Conservation (phyloP, 2,329 filamentous ascomycete genomes). For the Xylaria sp. region DNA sequence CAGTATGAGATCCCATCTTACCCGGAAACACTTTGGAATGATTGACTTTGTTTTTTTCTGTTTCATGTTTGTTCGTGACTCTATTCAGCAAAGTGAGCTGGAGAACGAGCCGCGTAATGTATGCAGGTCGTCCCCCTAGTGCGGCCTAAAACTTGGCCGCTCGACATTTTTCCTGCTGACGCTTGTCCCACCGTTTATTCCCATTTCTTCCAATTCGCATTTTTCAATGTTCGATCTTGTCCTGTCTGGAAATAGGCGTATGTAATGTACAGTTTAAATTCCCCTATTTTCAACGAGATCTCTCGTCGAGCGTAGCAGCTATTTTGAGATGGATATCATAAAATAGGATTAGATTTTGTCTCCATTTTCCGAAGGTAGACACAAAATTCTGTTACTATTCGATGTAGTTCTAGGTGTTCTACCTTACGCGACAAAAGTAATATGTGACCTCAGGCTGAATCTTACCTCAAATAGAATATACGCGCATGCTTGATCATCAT, state of each 20-base stretch:
- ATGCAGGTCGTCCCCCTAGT: too few relatives aligned
- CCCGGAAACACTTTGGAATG: too few relatives aligned
- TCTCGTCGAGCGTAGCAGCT: neutral
- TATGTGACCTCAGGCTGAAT: neutral
- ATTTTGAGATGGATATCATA: neutral
- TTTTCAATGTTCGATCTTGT: neutral
- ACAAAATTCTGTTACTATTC: neutral
- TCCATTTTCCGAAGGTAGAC: neutral
- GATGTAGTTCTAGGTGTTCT: neutral
- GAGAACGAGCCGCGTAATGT: neutral
- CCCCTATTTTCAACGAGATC: neutral
- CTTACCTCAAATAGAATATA: neutral
- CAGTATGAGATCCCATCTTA: slow-evolving; percentile 1
- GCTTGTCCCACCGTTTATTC: neutral
- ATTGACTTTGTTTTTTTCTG: neutral
- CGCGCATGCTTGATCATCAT: neutral
- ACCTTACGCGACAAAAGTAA: neutral
- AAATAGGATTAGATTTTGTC: neutral
- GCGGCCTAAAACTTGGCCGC: neutral
- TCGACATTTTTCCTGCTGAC: too few relatives aligned
- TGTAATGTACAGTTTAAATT: neutral
- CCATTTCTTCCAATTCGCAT: neutral
- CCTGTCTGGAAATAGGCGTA: neutral
- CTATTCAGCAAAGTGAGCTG: neutral
- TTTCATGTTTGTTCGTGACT: neutral